Percentiles rank a stretch among this genome's conserved stretches.
Conservation (phyloP, 306 rosid species). For the Argentina anserina region DNA sequence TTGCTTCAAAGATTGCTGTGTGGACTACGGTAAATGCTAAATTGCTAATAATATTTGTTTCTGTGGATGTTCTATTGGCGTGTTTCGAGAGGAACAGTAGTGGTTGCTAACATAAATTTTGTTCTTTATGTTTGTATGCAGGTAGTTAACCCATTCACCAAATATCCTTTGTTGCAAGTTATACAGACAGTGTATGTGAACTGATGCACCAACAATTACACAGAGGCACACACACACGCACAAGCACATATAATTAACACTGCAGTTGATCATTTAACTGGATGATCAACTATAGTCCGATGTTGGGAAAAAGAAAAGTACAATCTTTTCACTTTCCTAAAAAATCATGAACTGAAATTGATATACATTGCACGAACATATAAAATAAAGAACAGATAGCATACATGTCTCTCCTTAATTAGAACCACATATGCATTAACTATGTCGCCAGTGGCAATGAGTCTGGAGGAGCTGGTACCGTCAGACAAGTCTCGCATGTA, state of each 20-base stretch:
- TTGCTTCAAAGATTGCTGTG: constrained; percentile 85
- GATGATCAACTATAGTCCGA: no score
- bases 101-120: neutral
- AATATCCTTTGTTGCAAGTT: constrained; percentile 69
- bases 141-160: constrained; percentile 98
- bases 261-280: neutral
- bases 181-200: neutral
- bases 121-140: constrained; percentile 43
- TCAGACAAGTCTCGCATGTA: constrained; percentile 62
- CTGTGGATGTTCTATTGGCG: neutral
- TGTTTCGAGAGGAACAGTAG: neutral
- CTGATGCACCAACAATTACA: constrained; percentile 2
- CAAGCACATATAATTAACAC: neutral
- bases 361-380: neutral
- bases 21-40: constrained; percentile 87
- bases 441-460: constrained; percentile 91
- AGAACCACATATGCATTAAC: constrained; percentile 87
- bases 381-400: neutral
- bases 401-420: constrained; percentile 45
- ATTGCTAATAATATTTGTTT: neutral
- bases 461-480: constrained; percentile 94
- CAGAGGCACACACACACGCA: no score
- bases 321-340: neutral
- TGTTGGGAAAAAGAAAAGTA: neutral
- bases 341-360: neutral